A percentile compares a stretch with the other conserved stretches of the same genome.
Evolutionary conservation across 2,329 filamentous ascomycete species (phyloP).

Genomic region (Pyrenophora seminiperda): DNA sequence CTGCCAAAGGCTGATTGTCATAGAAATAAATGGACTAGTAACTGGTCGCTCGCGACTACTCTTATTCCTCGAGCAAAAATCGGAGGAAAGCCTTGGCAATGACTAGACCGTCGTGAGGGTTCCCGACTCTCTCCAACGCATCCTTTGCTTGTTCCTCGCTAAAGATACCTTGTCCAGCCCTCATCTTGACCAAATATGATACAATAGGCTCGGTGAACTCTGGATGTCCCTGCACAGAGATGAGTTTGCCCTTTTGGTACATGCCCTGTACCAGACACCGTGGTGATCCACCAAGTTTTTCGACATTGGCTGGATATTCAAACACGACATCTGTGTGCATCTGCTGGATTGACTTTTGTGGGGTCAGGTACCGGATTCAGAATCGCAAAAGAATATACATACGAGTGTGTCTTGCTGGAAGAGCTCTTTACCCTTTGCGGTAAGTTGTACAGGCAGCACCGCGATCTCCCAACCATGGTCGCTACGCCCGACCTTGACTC

Average conservation of each 20-base stretch:
- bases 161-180: conserved; percentile 72
- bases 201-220: conserved; percentile 79
- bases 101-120: conserved; percentile 77
- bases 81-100: conserved; percentile 76
- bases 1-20: too few species aligned
- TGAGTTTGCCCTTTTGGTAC: conserved; percentile 68
- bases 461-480: conserved; percentile 80
- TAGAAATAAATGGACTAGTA: too few species aligned
- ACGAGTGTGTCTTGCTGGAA: conserved; percentile 70
- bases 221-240: conserved; percentile 85
- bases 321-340: conserved; percentile 84
- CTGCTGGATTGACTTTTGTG: conserved; percentile 71
- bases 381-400: conserved; percentile 30
- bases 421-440: conserved; percentile 70
- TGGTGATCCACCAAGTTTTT: conserved; percentile 67
- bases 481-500: conserved; percentile 68
- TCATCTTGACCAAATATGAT: conserved; percentile 66
- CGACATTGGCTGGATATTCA: conserved; percentile 64
- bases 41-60: too few species aligned
- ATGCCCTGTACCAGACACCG: conserved; percentile 79
- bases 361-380: background rate
- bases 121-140: conserved; percentile 67
- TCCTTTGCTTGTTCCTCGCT: conserved; percentile 70
- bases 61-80: conserved; percentile 68
- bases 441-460: conserved; percentile 71